Percentiles rank a stretch among this genome's conserved stretches.
phyloP scores from a whole-genome alignment of 306 rosid genomes.

The Inga oerstediana region DNA sequence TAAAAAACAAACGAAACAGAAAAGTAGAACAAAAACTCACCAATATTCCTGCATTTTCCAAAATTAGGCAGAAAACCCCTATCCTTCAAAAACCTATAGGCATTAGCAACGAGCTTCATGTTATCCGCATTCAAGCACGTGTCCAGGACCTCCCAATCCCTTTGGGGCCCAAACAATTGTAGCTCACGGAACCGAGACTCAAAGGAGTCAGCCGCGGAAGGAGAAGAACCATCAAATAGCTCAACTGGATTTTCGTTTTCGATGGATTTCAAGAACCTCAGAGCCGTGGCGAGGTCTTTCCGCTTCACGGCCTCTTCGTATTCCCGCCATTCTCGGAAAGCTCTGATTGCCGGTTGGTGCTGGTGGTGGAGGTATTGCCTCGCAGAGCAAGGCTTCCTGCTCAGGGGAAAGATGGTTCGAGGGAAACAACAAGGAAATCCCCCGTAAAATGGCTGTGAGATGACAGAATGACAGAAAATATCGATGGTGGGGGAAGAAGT shows the following conservation, averaged over 20 bases:
- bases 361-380: neutral
- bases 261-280: conserved; percentile 62
- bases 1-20: neutral
- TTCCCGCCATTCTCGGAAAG: conserved; percentile 84
- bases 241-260: conserved; percentile 47
- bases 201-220: conserved; percentile 36
- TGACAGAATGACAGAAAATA: conserved; percentile 32
- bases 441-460: conserved; percentile 21
- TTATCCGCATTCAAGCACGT: conserved; percentile 96
- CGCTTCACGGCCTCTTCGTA: conserved; percentile 95
- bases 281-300: conserved; percentile 89
- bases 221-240: conserved; percentile 34
- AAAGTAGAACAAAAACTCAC: conserved; percentile 37
- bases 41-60: conserved; percentile 87
- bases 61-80: conserved; percentile 86
- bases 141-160: conserved; percentile 94
- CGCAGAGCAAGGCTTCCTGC: neutral
- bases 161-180: conserved; percentile 63
- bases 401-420: neutral
- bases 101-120: conserved; percentile 86
- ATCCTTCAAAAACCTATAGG: conserved; percentile 73
- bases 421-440: conserved; percentile 27
- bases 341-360: conserved; percentile 16
- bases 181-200: conserved; percentile 53
- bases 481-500: conserved; percentile 33